Percentiles rank a stretch among this genome's conserved stretches.
Evolutionary conservation across 164 flowering plant genomes (phyloP).

Genomic region (Vitis riparia): DNA sequence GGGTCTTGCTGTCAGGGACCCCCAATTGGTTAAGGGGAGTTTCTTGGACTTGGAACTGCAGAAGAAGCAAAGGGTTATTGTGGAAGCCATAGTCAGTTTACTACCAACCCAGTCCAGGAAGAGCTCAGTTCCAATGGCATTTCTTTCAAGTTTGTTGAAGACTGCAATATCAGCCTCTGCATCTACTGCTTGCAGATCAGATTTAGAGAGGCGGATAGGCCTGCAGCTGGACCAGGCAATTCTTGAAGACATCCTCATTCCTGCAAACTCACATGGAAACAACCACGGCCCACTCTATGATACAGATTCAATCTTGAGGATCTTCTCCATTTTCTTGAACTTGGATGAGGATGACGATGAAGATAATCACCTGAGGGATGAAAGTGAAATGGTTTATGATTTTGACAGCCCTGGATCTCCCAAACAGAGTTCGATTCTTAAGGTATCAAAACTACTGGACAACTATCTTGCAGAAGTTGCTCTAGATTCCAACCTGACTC

Average conservation of each 20-base stretch:
- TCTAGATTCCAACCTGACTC: constrained; percentile 62
- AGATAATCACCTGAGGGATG: constrained; percentile 51
- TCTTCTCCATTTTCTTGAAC: constrained; percentile 82
- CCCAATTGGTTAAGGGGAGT: constrained; percentile 50
- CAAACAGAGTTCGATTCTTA: constrained; percentile 81
- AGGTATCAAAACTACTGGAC: constrained; percentile 86
- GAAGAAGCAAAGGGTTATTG: constrained; percentile 73
- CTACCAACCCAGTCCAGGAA: constrained; percentile 86
- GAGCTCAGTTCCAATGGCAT: constrained; percentile 86
- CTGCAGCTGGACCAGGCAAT: constrained; percentile 95
- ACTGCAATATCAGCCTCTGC: constrained; percentile 63
- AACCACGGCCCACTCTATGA: constrained; percentile 66
- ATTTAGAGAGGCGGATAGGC: constrained; percentile 86
- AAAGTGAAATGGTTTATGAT: constrained; percentile 70
- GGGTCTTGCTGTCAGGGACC: constrained; percentile 56
- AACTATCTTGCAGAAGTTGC: constrained; percentile 91
- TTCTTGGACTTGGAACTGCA: constrained; percentile 57
- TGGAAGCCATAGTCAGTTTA: constrained; percentile 70
- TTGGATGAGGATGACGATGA: constrained; percentile 90
- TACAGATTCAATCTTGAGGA: constrained; percentile 70
- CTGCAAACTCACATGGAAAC: constrained; percentile 56
- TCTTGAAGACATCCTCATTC: constrained; percentile 91
- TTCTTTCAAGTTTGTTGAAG: constrained; percentile 84
- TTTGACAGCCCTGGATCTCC: constrained; percentile 90
- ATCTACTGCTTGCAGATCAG: constrained; percentile 70